Evolutionary conservation across 495 filamentous ascomycete species (phyloP), one percentile per base, ranked within the genome.

Genomic region (Lineolata rhizophorae): DNA sequence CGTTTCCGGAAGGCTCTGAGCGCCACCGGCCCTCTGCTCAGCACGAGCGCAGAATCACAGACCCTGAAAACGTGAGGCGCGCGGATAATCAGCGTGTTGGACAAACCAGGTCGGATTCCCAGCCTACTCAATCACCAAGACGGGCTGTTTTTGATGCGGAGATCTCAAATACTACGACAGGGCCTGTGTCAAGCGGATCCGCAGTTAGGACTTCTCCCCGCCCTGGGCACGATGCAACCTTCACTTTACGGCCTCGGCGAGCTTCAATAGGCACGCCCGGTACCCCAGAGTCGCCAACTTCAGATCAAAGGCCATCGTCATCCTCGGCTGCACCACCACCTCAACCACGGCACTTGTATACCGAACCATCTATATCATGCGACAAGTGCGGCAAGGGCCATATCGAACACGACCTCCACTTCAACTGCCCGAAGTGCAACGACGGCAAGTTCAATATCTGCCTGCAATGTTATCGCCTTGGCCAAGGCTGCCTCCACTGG

Each of bases 391-490:
- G 53, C 12, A 70, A 59, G 36, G 19, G 50, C 2, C 58, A 76
- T 34, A 79, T 91, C 35, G 69, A 87, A 46, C 81, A 91, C 41
- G 65, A 75, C 2, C 55, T 90, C 0, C 80, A 91, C 48, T 81
- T 76, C 50, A 70, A 71, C 47, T 93, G 83, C 51, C 41, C 52
- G 4, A 51, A 55, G 27, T 91, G 83, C 51, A 57, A 62, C 24
- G 46, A 58, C n/a, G 79, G 77, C 2, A 52, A 61, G 16, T 85
- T 65, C 56, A 71, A 82, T 46, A 56, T 91, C 13, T 93, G 83
- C 43, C 52, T 76, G 1, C 60, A 60, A 38, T 93, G 83, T 54
- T 91, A 79, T 50, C 70, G 77, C 20, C 31, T 47, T 18, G 66
- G 69, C n/a, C 60, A 60, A 43, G 80, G 82, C 15, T 92, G 82